Conservation (phyloP, 495 filamentous ascomycete genomes). For the Talaromyces liani region DNA sequence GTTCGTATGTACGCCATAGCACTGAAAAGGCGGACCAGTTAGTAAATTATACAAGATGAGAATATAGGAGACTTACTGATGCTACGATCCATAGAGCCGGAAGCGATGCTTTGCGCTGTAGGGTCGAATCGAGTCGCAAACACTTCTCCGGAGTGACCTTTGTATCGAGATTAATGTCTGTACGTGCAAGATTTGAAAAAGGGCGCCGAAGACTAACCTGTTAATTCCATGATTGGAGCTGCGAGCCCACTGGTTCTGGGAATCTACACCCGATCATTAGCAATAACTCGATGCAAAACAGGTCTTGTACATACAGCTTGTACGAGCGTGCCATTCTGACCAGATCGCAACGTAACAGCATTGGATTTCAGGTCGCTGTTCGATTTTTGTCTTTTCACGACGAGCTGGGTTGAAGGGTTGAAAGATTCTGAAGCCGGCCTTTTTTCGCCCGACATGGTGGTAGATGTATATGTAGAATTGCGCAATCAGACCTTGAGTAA, state of each 20-base stretch:
- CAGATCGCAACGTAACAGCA: conserved; percentile 57
- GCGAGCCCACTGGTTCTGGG: conserved; percentile 80
- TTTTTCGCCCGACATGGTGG: conserved; percentile 79
- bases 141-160: conserved; percentile 68
- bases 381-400: conserved; percentile 83
- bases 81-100: conserved; percentile 88
- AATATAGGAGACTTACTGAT: conserved; percentile 55
- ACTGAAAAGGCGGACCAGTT: conserved; percentile 41
- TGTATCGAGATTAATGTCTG: not conserved
- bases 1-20: conserved; percentile 85
- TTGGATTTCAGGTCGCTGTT: conserved; percentile 56
- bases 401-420: conserved; percentile 62
- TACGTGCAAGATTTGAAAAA: not conserved
- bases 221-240: conserved; percentile 91
- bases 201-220: conserved; percentile 43
- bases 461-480: not conserved
- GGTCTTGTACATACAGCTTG: conserved; percentile 60
- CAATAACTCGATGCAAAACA: not conserved
- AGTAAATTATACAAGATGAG: not conserved
- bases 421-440: conserved; percentile 76
- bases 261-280: conserved; percentile 40
- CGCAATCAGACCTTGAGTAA: not conserved
- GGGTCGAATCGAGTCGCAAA: conserved; percentile 90
- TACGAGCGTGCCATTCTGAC: conserved; percentile 66
- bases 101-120: conserved; percentile 80